Evolutionary conservation across 495 filamentous ascomycete species (phyloP).

Genomic region (Parathielavia hyrcaniae): DNA sequence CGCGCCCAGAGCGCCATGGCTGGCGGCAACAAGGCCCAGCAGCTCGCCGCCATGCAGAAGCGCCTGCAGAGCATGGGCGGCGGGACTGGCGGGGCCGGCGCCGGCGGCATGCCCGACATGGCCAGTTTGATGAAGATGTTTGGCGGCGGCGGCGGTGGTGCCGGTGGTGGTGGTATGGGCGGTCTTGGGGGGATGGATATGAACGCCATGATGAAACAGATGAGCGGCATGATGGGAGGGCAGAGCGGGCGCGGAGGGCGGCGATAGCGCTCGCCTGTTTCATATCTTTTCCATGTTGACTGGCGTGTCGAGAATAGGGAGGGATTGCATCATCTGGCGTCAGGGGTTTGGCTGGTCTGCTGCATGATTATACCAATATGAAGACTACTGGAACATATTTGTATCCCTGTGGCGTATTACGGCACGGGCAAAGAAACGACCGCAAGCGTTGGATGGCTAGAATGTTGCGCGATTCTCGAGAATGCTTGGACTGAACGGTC

Average conservation of each 20-base stretch:
- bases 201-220: constrained; percentile 79
- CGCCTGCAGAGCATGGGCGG: constrained; percentile 88
- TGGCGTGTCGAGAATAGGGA: neutral
- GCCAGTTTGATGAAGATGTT: constrained; percentile 80
- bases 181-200: constrained; percentile 70
- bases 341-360: constrained; percentile 8
- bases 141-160: constrained; percentile 53
- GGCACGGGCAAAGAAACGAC: too few species aligned
- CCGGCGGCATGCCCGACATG: constrained; percentile 68
- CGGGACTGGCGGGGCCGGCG: constrained; percentile 27
- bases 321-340: constrained; percentile 21
- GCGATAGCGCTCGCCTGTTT: constrained; percentile 9
- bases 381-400: neutral
- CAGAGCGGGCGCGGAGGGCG: constrained; percentile 28
- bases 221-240: constrained; percentile 53
- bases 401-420: neutral
- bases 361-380: constrained; percentile 3
- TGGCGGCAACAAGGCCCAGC: constrained; percentile 78
- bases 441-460: constrained; percentile 28
- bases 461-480: too few species aligned
- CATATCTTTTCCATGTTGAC: neutral
- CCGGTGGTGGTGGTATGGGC: constrained; percentile 31
- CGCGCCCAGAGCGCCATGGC: constrained; percentile 84
- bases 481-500: too few species aligned
- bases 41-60: constrained; percentile 97